Evolutionary conservation across 495 filamentous ascomycete species (phyloP).

Genomic region (Aspergillus ostianus): DNA sequence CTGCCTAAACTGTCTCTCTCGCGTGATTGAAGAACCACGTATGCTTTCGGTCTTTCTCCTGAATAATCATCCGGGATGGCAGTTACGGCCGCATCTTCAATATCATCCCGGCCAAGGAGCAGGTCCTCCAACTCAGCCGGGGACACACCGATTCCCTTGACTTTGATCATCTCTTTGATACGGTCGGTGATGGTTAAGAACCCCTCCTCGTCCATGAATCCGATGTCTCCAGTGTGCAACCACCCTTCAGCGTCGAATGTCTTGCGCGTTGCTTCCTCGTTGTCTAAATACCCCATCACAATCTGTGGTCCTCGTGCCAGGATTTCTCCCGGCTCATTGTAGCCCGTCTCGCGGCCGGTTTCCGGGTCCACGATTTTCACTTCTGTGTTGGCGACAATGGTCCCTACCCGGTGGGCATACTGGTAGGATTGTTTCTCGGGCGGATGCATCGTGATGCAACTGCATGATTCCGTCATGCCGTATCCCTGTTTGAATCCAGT

Average conservation of each 20-base stretch:
- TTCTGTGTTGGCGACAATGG: constrained; percentile 56
- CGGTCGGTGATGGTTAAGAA: constrained; percentile 64
- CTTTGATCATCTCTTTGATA: constrained; percentile 76
- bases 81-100: constrained; percentile 61
- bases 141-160: constrained; percentile 68
- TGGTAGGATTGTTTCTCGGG: constrained; percentile 52
- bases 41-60: constrained; percentile 66
- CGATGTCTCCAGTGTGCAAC: constrained; percentile 69
- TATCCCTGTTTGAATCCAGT: constrained; percentile 69
- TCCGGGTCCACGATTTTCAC: constrained; percentile 59
- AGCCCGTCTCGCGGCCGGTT: constrained; percentile 40
- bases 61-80: constrained; percentile 57
- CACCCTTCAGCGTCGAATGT: constrained; percentile 61
- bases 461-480: constrained; percentile 68
- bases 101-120: constrained; percentile 53
- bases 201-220: constrained; percentile 50
- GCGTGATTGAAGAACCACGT: constrained; percentile 49
- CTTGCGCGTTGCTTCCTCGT: constrained; percentile 53
- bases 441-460: constrained; percentile 60
- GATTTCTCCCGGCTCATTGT: constrained; percentile 60
- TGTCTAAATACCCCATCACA: constrained; percentile 58
- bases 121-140: constrained; percentile 69
- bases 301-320: constrained; percentile 54
- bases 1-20: constrained; percentile 14
- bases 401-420: constrained; percentile 58